Evolutionary conservation across 2,329 filamentous ascomycete species (phyloP).

Genomic region (Scorias spongiosa): DNA sequence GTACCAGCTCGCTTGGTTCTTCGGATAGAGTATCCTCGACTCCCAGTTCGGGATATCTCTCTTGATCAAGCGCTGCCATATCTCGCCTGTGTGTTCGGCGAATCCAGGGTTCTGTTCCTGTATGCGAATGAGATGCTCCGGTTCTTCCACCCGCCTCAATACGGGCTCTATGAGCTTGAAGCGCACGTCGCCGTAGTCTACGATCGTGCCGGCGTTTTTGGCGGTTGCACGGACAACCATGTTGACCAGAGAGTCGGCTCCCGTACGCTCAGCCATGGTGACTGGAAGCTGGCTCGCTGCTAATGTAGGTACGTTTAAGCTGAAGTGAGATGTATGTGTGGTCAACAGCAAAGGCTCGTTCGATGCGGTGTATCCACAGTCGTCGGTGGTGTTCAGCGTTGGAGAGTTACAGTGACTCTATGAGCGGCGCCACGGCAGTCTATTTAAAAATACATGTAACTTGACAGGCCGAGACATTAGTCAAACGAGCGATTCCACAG

Average conservation of each 20-base stretch:
- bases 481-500: too few relatives aligned
- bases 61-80: constrained; percentile 69
- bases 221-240: constrained; percentile 26
- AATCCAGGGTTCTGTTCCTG: constrained; percentile 68
- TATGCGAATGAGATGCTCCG: constrained; percentile 55
- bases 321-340: neutral
- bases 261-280: neutral
- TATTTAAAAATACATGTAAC: too few relatives aligned
- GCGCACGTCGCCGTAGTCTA: constrained; percentile 56
- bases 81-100: constrained; percentile 48
- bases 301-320: neutral
- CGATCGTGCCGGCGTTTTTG: constrained; percentile 34
- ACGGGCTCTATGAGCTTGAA: constrained; percentile 52
- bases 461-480: too few relatives aligned
- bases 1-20: constrained; percentile 57
- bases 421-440: neutral
- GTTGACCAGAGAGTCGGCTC: constrained; percentile 21
- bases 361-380: too few relatives aligned
- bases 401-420: neutral
- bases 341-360: neutral
- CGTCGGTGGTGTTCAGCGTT: neutral
- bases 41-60: constrained; percentile 49
- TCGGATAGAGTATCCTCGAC: constrained; percentile 41
- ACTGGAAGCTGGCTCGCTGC: neutral
- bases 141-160: constrained; percentile 54